phyloP scores from a whole-genome alignment of 495 filamentous ascomycete species.

The Tetracladium setigerum region DNA sequence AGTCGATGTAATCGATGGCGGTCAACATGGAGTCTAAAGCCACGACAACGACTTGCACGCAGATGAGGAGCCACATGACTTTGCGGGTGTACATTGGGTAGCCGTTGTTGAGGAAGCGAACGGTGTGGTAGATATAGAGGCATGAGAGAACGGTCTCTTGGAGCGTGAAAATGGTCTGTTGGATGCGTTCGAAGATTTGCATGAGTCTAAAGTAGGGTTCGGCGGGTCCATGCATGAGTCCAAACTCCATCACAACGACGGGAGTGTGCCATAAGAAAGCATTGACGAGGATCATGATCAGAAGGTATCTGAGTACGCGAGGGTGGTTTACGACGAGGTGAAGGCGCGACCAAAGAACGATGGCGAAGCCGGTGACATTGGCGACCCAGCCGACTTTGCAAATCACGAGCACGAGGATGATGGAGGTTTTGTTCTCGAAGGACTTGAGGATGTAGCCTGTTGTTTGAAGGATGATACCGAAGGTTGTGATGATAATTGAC shows the following conservation, averaged over 20 bases:
- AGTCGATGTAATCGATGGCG: conserved; percentile 19
- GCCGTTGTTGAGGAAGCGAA: too few species aligned
- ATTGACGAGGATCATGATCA: conserved; percentile 52
- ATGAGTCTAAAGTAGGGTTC: conserved; percentile 31
- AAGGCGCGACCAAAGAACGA: conserved; percentile 63
- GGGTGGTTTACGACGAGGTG: conserved; percentile 48
- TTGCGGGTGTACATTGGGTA: too few species aligned
- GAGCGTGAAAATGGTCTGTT: conserved; percentile 47
- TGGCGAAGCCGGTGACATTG: conserved; percentile 59
- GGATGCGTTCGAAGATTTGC: conserved; percentile 47
- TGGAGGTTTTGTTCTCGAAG: conserved; percentile 32
- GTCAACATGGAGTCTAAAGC: conserved; percentile 19
- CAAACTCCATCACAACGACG: conserved; percentile 49
- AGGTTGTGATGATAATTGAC: conserved; percentile 30
- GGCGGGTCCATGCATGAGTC: conserved; percentile 27
- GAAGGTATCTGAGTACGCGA: conserved; percentile 40
- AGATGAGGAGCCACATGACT: conserved; percentile 13
- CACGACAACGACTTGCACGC: conserved; percentile 23
- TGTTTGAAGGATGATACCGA: conserved; percentile 49
- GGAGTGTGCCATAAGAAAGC: conserved; percentile 47
- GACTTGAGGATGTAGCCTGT: conserved; percentile 56
- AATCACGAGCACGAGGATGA: neutral
- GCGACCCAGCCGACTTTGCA: conserved; percentile 51
- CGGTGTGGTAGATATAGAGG: conserved; percentile 37
- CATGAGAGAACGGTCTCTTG: conserved; percentile 52